A percentile compares a stretch with the other conserved stretches of the same genome.
These are phyloP conservation scores for Blastocystis hominis DNA, from an alignment of 352 stramenopile species.

Conservation along the genomic window DNA sequence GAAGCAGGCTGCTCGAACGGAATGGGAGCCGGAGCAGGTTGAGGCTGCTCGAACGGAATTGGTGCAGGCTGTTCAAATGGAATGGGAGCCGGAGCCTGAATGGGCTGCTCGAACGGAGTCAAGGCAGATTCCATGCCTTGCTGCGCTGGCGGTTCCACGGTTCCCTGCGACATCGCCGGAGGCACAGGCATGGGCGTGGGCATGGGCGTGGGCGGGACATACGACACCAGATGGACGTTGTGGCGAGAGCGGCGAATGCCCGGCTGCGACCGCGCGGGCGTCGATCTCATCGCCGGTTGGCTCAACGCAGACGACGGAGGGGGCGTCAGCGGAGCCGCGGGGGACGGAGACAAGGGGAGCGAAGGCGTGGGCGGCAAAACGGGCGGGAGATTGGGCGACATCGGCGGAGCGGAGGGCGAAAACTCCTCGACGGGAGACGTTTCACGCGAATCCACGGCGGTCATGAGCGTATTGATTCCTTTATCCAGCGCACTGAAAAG, in stretches of 20 bases:
- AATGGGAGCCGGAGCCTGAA: neutral
- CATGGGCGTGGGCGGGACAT: neutral
- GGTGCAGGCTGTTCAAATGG: neutral
- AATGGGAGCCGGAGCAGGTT: neutral
- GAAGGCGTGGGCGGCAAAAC: neutral
- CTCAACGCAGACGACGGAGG: neutral
- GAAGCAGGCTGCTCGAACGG: neutral
- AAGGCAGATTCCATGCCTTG: neutral
- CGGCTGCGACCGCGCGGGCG: neutral
- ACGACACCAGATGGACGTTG: neutral
- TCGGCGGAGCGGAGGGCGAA: neutral
- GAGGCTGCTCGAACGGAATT: neutral
- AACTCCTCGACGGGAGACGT: neutral
- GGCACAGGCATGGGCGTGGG: neutral
- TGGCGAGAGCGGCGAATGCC: neutral
- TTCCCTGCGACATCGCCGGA: neutral
- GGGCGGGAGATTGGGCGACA: neutral
- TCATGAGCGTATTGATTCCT: slow-evolving; percentile 42
- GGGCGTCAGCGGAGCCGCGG: neutral
- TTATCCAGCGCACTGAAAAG: slow-evolving; percentile 26
- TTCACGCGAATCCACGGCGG: neutral
- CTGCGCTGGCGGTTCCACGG: neutral
- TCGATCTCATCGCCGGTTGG: neutral
- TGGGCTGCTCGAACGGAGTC: neutral
- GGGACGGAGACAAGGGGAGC: neutral